phyloP scores from a whole-genome alignment of 257 asterid genomes.

The Parsonsia alboflavescens region DNA sequence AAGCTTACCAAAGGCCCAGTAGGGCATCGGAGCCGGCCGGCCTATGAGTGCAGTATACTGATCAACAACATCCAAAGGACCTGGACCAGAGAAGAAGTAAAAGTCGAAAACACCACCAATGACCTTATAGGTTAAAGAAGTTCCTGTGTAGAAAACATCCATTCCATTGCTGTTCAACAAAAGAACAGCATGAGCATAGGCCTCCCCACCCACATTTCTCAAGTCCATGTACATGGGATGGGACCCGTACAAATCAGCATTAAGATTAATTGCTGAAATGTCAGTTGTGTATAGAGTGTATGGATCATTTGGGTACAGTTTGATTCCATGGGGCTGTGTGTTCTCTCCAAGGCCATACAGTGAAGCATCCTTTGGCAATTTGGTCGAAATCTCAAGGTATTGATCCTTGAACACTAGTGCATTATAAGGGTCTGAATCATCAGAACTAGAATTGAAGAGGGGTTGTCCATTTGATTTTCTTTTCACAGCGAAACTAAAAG shows the following conservation, averaged over 20 bases:
- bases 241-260: constrained; percentile 79
- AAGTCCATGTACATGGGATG: constrained; percentile 97
- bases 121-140: constrained; percentile 77
- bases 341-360: constrained; percentile 85
- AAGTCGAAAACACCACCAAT: constrained; percentile 94
- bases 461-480: constrained; percentile 74
- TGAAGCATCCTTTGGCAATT: constrained; percentile 69
- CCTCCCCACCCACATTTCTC: constrained; percentile 53
- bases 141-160: constrained; percentile 83
- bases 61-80: constrained; percentile 82
- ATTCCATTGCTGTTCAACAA: constrained; percentile 90
- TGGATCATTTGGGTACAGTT: constrained; percentile 67
- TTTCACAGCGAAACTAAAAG: constrained; percentile 65
- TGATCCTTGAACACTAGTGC: constrained; percentile 83
- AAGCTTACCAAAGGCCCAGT: constrained; percentile 85
- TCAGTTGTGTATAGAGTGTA: constrained; percentile 79
- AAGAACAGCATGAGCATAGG: constrained; percentile 69
- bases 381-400: constrained; percentile 81
- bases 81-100: constrained; percentile 85
- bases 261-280: constrained; percentile 72
- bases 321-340: constrained; percentile 85
- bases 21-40: constrained; percentile 96
- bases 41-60: constrained; percentile 81
- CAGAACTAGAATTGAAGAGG: constrained; percentile 57
- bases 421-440: constrained; percentile 47